Percentiles rank a stretch among this genome's conserved stretches.
Conservation (phyloP, 208 protist species). For the Willaertia magna region DNA sequence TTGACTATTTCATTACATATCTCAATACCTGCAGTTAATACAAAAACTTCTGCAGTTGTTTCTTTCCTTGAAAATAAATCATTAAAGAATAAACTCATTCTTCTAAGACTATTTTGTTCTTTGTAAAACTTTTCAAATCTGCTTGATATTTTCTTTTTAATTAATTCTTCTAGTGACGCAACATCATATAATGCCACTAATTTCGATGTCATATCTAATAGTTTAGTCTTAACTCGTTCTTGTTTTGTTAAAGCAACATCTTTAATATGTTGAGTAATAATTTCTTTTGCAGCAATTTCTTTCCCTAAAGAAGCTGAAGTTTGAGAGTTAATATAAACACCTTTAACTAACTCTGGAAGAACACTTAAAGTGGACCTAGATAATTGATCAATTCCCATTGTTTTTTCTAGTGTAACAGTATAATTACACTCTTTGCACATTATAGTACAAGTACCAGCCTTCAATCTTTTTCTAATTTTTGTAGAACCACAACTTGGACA, state of each 20-base stretch:
- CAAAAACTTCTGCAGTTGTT: not conserved
- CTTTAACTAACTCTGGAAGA: not conserved
- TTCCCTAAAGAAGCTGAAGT: not conserved
- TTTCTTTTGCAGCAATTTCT: not conserved
- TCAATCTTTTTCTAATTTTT: constrained; percentile 9
- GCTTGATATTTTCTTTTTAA: not conserved
- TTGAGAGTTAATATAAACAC: not conserved
- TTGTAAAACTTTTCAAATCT: not conserved
- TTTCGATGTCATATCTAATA: not conserved
- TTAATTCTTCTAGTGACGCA: not conserved
- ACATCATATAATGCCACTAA: not conserved
- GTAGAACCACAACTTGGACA: not conserved
- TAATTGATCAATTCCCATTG: not conserved
- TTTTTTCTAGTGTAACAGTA: not conserved
- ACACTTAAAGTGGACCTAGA: not conserved
- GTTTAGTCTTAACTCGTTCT: not conserved
- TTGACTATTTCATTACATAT: not conserved
- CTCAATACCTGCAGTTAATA: not conserved
- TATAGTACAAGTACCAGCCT: not conserved
- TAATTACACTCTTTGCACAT: constrained; percentile 4
- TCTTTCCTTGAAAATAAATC: not conserved
- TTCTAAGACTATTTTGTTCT: not conserved
- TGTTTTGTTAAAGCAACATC: not conserved
- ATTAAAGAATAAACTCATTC: not conserved
- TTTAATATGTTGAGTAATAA: not conserved